phyloP scores from a whole-genome alignment of 2,329 filamentous ascomycete genomes.

The Penicillium sp. region DNA sequence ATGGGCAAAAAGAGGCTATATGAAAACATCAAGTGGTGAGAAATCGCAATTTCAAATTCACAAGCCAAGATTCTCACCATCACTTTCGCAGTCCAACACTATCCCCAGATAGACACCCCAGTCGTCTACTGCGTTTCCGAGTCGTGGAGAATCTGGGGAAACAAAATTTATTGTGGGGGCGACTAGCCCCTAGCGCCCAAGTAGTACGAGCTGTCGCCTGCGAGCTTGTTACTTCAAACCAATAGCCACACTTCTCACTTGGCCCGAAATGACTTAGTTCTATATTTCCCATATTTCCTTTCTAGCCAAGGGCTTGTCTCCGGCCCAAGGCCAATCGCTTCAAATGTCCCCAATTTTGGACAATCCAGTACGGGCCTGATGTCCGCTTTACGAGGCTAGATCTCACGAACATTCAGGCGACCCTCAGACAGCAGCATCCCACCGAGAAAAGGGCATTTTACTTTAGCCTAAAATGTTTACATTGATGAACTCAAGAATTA shows the following conservation, averaged over 20 bases:
- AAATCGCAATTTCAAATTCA: not conserved
- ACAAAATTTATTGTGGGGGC: conserved; percentile 2
- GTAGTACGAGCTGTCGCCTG: not conserved
- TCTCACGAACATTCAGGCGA: not conserved
- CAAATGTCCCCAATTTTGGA: conserved; percentile 1
- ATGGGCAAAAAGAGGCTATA: not conserved
- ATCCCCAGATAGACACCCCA: not conserved
- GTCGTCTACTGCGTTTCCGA: not conserved
- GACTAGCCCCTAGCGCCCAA: not conserved
- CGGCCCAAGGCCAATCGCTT: conserved; percentile 9
- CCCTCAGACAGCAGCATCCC: not conserved
- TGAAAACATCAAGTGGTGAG: not conserved
- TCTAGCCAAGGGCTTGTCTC: not conserved
- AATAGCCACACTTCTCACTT: not conserved
- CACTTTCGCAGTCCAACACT: not conserved
- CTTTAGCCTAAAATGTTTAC: not conserved
- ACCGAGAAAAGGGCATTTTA: too few species aligned
- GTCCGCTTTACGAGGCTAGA: not conserved
- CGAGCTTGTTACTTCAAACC: not conserved
- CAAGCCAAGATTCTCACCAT: not conserved
- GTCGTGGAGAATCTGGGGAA: conserved; percentile 12
- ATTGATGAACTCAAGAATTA: too few species aligned
- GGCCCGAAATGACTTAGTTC: not conserved
- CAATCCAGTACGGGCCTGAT: not conserved
- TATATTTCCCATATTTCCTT: not conserved